A percentile compares a stretch with the other conserved stretches of the same genome.
phyloP scores from a whole-genome alignment of 1,284 basidiomycete genomes.

The Anthracocystis walkeri region DNA sequence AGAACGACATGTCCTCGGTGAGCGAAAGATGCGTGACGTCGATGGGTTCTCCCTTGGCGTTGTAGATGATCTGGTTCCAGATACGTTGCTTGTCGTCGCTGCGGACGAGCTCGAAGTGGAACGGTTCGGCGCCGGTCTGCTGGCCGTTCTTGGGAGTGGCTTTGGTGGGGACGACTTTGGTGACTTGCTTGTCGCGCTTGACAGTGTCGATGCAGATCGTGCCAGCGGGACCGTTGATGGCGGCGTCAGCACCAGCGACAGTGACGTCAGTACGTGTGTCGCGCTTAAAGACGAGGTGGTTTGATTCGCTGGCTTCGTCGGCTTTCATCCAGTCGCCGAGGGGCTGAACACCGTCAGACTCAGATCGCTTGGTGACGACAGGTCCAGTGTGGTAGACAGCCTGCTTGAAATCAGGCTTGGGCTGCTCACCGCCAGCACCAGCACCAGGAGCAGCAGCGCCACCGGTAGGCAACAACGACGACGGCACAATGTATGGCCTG shows the following conservation, averaged over 20 bases:
- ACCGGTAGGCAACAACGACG: slow-evolving; percentile 11
- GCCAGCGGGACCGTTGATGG: slow-evolving; percentile 2
- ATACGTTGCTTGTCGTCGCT: slow-evolving; percentile 11
- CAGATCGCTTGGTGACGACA: slow-evolving; percentile 16
- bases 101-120: slow-evolving; percentile 40
- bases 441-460: not conserved
- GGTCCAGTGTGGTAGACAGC: slow-evolving; percentile 13
- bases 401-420: not conserved
- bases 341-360: not conserved
- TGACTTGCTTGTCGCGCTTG: slow-evolving; percentile 36
- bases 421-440: not conserved
- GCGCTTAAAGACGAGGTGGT: slow-evolving; percentile 23
- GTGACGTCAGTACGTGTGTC: not conserved
- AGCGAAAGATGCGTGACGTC: slow-evolving; percentile 29
- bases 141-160: slow-evolving; percentile 4
- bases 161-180: slow-evolving; percentile 39
- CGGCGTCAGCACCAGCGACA: not conserved
- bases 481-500: slow-evolving; percentile 40
- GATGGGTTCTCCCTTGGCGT: slow-evolving; percentile 17
- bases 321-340: slow-evolving; percentile 9
- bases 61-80: slow-evolving; percentile 49
- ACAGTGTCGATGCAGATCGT: slow-evolving; percentile 41
- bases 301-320: not conserved
- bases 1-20: slow-evolving; percentile 29
- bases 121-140: not conserved